Evolutionary conservation across 2,329 filamentous ascomycete species (phyloP), one percentile per base, ranked within the genome.

Genomic region (Pestalotiopsis sp.): DNA sequence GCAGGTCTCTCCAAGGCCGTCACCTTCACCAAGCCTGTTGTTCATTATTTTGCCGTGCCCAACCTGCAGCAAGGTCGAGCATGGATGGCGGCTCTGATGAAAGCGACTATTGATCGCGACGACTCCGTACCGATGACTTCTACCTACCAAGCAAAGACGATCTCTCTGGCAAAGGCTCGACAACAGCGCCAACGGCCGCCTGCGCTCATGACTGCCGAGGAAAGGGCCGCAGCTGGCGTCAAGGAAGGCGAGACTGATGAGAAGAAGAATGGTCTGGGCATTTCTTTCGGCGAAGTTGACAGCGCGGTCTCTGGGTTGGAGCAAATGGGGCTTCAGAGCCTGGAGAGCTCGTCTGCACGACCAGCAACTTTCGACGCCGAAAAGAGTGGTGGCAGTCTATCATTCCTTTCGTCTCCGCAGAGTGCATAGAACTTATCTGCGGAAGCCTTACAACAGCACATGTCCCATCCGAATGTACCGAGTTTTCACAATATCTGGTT

Each of bases 11-110:
- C 94, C 11, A 91, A 94, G 67, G 96, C 94, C 0, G 95, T 99
- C 68, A 97, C 94, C 76, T 99, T 99, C 78, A 99, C 96, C 1
- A 98, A 98, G 78, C 96, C 96, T 4, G 96, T 94, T 9, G 93
- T 98, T 52, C 96, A 99, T 79, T 98, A 98, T 79, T 99, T 99
- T 79, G 96, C 97, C 4, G 94, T 98, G 24, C 94, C 97, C 65
- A 97, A 92, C 74, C 83, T 98, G 68, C 90, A 93, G 74, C 89
- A 96, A 76, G 96, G 96, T 17, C 90, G 96, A 13, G 83, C 97
- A 55, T 99, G 96, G 96, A 99, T 99, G 96, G 96, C 94, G 4
- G 96, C 96, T 5, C 83, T 99, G 64, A 97, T 99, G 93, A 99
- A 99, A 82, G 96, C 96, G 11, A 99, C 96, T 1, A 99, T 99